These are phyloP conservation scores for Phytophthora idaei DNA, from an alignment of 352 stramenopile genomes.

Conservation along the genomic window DNA sequence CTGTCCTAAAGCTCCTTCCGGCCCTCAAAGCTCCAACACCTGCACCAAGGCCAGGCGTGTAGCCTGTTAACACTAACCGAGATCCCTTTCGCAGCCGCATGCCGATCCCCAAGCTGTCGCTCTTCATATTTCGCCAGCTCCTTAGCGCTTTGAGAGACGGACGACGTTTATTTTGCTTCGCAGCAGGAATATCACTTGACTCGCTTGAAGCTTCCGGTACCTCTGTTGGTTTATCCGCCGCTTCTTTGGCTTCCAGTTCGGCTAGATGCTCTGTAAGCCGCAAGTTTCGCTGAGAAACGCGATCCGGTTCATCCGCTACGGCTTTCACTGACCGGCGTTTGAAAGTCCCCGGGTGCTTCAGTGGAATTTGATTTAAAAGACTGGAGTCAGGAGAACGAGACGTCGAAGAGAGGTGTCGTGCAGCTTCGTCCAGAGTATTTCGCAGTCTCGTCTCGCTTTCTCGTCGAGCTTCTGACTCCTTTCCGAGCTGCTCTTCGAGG, in stretches of 20 bases:
- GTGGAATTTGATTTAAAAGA: not conserved
- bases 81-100: constrained; percentile 27
- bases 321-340: constrained; percentile 3
- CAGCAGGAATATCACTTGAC: constrained; percentile 35
- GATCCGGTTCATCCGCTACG: constrained; percentile 63
- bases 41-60: constrained; percentile 25
- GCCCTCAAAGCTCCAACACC: constrained; percentile 20
- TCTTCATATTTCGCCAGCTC: constrained; percentile 57
- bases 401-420: constrained; percentile 7
- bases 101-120: constrained; percentile 16
- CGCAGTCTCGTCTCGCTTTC: constrained; percentile 55
- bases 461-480: constrained; percentile 50
- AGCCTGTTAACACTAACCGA: constrained; percentile 9
- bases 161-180: constrained; percentile 41
- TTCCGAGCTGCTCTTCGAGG: constrained; percentile 56
- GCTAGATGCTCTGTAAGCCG: constrained; percentile 21
- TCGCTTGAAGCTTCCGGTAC: constrained; percentile 37
- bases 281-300: constrained; percentile 68
- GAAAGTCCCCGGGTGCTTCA: constrained; percentile 16
- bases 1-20: constrained; percentile 12
- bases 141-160: constrained; percentile 38
- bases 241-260: constrained; percentile 9
- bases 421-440: constrained; percentile 27
- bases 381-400: constrained; percentile 6
- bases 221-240: not conserved